Evolutionary conservation across 2,329 filamentous ascomycete species (phyloP).

Genomic region (Alternaria metachromatica): DNA sequence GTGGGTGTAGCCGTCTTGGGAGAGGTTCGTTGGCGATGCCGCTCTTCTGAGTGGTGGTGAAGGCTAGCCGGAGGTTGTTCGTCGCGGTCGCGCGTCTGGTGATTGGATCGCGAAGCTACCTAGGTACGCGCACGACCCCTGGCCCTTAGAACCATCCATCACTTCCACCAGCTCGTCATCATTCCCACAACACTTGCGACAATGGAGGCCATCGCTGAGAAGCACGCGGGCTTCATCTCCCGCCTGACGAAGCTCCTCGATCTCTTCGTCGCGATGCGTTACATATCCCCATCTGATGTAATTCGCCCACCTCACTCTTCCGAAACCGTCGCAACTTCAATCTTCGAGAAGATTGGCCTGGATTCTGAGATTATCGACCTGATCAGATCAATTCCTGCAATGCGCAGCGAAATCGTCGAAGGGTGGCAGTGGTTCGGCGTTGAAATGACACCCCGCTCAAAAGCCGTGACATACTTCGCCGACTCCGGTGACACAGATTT

Average conservation of each 20-base stretch:
- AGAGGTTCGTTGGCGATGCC: not conserved
- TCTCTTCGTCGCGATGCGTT: not conserved
- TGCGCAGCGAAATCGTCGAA: not conserved
- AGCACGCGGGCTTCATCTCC: not conserved
- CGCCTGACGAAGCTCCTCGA: not conserved
- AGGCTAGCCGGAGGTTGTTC: conserved; percentile 10
- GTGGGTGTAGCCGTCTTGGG: not conserved
- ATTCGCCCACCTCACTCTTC: not conserved
- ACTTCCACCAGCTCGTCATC: not conserved
- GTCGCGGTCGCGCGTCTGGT: conserved; percentile 20
- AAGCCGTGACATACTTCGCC: not conserved
- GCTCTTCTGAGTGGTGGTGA: conserved; percentile 4
- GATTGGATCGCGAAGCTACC: conserved; percentile 21
- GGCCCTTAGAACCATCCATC: not conserved
- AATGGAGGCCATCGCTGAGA: not conserved
- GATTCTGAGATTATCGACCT: not conserved
- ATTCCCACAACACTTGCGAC: not conserved
- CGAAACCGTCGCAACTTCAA: not conserved
- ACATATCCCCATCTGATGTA: not conserved
- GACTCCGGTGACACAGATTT: not conserved
- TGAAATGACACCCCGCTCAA: not conserved
- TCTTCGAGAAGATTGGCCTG: not conserved
- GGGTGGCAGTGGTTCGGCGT: not conserved
- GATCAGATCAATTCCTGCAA: not conserved
- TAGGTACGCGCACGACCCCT: not conserved